Evolutionary conservation across 2,329 filamentous ascomycete species (phyloP), one percentile per base, ranked within the genome.

Genomic region (Neofusicoccum parvum): DNA sequence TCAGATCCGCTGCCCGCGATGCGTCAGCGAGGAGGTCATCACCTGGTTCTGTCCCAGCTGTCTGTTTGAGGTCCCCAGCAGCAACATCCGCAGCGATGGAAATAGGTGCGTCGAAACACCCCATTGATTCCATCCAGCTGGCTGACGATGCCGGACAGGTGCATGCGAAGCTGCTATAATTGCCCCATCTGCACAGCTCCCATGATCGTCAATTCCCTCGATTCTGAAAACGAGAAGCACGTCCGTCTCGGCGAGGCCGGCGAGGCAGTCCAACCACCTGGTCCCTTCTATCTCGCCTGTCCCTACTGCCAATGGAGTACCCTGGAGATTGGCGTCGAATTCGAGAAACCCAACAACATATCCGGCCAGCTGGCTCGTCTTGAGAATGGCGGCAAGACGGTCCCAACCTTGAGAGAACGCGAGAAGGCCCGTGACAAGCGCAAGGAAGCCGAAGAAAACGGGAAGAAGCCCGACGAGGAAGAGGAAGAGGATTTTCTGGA

Each of bases 21-120:
- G 95, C 74, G 91, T 96, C 63, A 87, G 90, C 54, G 95, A 99
- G 75, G 95, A 99, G 80, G 93, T 97, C 64, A 89, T 96, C 54
- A 95, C 92, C 63, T 97, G 93, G 84, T 99, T 92, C 79, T 99
- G 95, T 73, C 95, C 95, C 5, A 94, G 88, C 76, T 99, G 95
- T 76, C 81, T 99, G 65, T 98, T 99, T 73, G 95, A 99, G 79
- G 94, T 97, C 37, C 93, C 94, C 5, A 96, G 91, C 76, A 96
- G 92, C 74, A 93, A 92, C 73, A 87, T 98, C 51, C 93, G 94
- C 79, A 92, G 89, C 71, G 95, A 99, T 74, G 94, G 94, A 49
- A 97, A 97, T 79, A 88, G 93, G 92, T 96, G 23, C 15, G 5
- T 37, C n/a, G 10, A 17, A 15, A 4, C n/a, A 7, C 27, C 27